A percentile compares a stretch with the other conserved stretches of the same genome.
phyloP scores from a whole-genome alignment of 805 yeast genomes.

The Saturnispora saitoi region DNA sequence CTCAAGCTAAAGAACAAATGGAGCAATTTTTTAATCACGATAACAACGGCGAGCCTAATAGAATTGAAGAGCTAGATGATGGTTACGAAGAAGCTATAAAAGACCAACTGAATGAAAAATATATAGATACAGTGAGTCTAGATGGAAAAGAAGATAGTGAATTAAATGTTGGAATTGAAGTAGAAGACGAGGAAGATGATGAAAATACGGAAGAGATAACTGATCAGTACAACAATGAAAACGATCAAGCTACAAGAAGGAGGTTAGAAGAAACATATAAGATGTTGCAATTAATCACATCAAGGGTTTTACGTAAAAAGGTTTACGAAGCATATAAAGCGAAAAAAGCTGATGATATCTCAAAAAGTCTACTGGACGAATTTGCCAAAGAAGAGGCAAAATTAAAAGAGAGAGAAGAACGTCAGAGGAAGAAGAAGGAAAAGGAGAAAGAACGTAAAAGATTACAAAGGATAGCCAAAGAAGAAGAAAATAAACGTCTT shows the following conservation, averaged over 20 bases:
- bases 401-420: slow-evolving; percentile 57
- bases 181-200: slow-evolving; percentile 17
- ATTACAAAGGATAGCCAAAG: slow-evolving; percentile 51
- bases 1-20: background rate
- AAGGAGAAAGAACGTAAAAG: slow-evolving; percentile 65
- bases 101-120: background rate
- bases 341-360: slow-evolving; percentile 68
- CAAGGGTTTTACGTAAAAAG: slow-evolving; percentile 66
- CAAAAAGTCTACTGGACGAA: slow-evolving; percentile 54
- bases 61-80: background rate
- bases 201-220: slow-evolving; percentile 25
- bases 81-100: slow-evolving; percentile 24
- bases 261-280: slow-evolving; percentile 72
- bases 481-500: slow-evolving; percentile 40
- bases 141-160: slow-evolving; percentile 13
- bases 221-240: slow-evolving; percentile 34
- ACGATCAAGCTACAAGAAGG: slow-evolving; percentile 47
- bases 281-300: slow-evolving; percentile 70
- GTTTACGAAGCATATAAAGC: slow-evolving; percentile 71
- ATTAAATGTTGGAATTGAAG: slow-evolving; percentile 9
- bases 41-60: background rate
- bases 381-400: slow-evolving; percentile 61
- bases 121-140: slow-evolving; percentile 10
- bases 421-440: slow-evolving; percentile 56
- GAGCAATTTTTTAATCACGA: background rate